Base-by-base conservation (phyloP, 2,329 filamentous ascomycete species). In the Neofusicoccum ribis region DNA sequence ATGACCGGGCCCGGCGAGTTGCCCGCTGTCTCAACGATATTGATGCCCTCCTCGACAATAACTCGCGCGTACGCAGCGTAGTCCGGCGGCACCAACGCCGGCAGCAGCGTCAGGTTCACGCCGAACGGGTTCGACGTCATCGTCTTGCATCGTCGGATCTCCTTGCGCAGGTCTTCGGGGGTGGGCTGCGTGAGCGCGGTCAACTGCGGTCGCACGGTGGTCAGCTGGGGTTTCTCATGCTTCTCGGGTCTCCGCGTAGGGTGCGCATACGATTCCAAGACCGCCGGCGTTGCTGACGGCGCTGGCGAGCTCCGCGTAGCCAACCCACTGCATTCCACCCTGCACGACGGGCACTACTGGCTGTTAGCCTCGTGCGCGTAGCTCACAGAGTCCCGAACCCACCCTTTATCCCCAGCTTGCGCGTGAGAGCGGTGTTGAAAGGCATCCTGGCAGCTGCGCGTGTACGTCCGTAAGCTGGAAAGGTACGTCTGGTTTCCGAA, bases 81-180 rank as follows among this genome's bases (percentile, higher is more conserved):
- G 84, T 98, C 90, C 5, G 95, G 95, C 6, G 95, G 92, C 9
- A 92, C 89, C 72, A 98, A 86, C 64, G 93, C 86, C 34, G 95
- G 95, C 51, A 98, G 89, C 68, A 98, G 89, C 8, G 95, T 99
- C 71, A 98, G 87, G 82, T 99, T 99, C 72, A 98, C 94, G 73
- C 86, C 95, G 78, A 99, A 98, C 17, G 91, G 91, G 69, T 88
- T 85, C 68, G 84, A 83, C 65, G 91, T 95, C 83, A 98, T 88
- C 69, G 84, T 87, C 71, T 89, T 90, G 84, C 92, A 96, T 81
- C 87, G 89, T 69, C 87, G 89, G 80, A 99, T 99, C 82, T 99
- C 95, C 75, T 91, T 91, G 78, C 94, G 93, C 65, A 99, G 89
- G 76, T 92, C 93, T 78, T 93, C 91, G 54, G 95, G 94, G 15